These are phyloP conservation scores for Trifolium repens DNA, from an alignment of 306 rosid species.

Conservation along the genomic window DNA sequence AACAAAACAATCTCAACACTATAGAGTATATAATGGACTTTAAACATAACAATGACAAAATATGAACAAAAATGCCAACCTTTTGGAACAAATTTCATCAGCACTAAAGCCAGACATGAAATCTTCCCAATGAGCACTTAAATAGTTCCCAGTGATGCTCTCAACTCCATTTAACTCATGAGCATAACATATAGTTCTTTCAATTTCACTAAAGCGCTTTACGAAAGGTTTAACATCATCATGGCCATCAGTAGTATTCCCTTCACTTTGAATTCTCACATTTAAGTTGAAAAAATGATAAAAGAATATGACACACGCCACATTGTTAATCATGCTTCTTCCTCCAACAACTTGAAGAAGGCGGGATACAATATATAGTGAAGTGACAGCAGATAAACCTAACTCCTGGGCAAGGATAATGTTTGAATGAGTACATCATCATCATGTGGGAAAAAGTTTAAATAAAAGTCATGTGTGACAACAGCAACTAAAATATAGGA, in stretches of 20 bases:
- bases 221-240: conserved; percentile 42
- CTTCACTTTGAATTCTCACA: conserved; percentile 43
- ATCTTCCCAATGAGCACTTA: conserved; percentile 42
- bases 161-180: conserved; percentile 52
- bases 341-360: conserved; percentile 88
- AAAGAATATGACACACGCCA: conserved; percentile 55
- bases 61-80: conserved; percentile 53
- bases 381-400: conserved; percentile 62
- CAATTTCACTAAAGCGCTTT: conserved; percentile 52
- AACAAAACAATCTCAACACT: conserved; percentile 27
- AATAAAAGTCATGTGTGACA: conserved; percentile 11
- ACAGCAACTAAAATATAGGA: conserved; percentile 30
- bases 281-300: conserved; percentile 51
- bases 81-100: conserved; percentile 42
- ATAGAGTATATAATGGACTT: conserved; percentile 18
- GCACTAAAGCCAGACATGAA: conserved; percentile 40
- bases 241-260: conserved; percentile 40
- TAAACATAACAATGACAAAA: conserved; percentile 3
- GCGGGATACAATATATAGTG: conserved; percentile 63
- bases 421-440: conserved; percentile 41
- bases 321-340: conserved; percentile 56
- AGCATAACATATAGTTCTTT: conserved; percentile 41
- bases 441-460: conserved; percentile 22
- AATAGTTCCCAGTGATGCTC: conserved; percentile 33
- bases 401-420: conserved; percentile 54